Percentiles rank a stretch among this genome's conserved stretches.
These are phyloP conservation scores for Wallacemonas collosoma DNA, from an alignment of 208 protist species.

Conservation along the genomic window DNA sequence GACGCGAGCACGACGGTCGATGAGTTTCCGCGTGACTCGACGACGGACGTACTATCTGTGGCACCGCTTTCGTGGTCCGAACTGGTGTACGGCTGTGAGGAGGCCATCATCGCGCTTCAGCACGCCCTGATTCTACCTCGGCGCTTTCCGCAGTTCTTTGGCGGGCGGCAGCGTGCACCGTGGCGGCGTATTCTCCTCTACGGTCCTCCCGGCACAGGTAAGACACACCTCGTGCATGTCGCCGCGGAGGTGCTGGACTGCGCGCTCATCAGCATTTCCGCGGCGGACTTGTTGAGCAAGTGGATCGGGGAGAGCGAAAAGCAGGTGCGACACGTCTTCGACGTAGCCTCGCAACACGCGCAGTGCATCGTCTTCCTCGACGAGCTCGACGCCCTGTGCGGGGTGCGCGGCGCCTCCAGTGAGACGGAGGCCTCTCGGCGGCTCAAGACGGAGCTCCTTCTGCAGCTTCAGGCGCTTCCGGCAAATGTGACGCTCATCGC, in stretches of 20 bases:
- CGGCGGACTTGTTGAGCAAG: constrained; percentile 95
- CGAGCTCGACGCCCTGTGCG: constrained; percentile 93
- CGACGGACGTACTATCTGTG: not conserved
- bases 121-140: constrained; percentile 97
- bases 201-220: constrained; percentile 97
- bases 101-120: constrained; percentile 95
- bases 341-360: constrained; percentile 41
- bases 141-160: constrained; percentile 97
- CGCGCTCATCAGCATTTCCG: constrained; percentile 92
- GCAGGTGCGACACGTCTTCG: constrained; percentile 94
- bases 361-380: constrained; percentile 94
- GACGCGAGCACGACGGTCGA: too few relatives aligned
- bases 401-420: constrained; percentile 55
- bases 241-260: constrained; percentile 93
- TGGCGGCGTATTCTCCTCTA: constrained; percentile 98
- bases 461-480: constrained; percentile 89
- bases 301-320: constrained; percentile 98
- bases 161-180: constrained; percentile 84
- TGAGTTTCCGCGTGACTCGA: too few relatives aligned
- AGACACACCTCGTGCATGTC: constrained; percentile 98
- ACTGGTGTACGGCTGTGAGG: constrained; percentile 95
- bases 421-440: constrained; percentile 92
- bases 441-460: constrained; percentile 99
- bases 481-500: constrained; percentile 75
- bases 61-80: constrained; percentile 44